Percentiles rank a stretch among this genome's conserved stretches.
Conservation (phyloP, 164 flowering plant species). For the Tinospora cordifolia region DNA sequence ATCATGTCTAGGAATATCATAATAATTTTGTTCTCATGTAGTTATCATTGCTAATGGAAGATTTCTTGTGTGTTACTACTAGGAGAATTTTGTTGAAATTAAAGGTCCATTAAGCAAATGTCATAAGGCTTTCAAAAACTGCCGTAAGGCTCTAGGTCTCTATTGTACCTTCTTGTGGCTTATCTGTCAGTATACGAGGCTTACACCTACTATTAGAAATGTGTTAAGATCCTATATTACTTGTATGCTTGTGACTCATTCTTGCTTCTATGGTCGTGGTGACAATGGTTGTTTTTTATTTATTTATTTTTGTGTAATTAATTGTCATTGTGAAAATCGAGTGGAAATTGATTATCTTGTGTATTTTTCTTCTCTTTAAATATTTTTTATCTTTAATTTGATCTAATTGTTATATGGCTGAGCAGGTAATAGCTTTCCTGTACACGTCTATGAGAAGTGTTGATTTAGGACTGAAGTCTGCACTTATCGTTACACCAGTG, state of each 20-base stretch:
- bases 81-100: no score
- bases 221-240: no score
- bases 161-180: no score
- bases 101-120: no score
- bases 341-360: neutral
- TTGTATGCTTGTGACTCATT: neutral
- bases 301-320: neutral
- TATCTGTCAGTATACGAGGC: no score
- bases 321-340: neutral
- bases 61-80: no score
- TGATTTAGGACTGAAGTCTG: slow-evolving; percentile 79
- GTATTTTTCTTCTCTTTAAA: neutral
- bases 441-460: slow-evolving; percentile 86
- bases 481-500: slow-evolving; percentile 90
- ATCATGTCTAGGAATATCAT: no score
- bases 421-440: slow-evolving; percentile 89
- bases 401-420: slow-evolving; percentile 4
- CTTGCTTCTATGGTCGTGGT: neutral
- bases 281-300: neutral
- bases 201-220: no score
- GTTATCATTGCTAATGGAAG: no score
- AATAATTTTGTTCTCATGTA: no score
- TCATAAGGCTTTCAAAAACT: no score
- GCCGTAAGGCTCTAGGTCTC: no score
- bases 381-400: neutral